phyloP scores from a whole-genome alignment of 495 filamentous ascomycete genomes.

The Hapsidospora chrysogenum region DNA sequence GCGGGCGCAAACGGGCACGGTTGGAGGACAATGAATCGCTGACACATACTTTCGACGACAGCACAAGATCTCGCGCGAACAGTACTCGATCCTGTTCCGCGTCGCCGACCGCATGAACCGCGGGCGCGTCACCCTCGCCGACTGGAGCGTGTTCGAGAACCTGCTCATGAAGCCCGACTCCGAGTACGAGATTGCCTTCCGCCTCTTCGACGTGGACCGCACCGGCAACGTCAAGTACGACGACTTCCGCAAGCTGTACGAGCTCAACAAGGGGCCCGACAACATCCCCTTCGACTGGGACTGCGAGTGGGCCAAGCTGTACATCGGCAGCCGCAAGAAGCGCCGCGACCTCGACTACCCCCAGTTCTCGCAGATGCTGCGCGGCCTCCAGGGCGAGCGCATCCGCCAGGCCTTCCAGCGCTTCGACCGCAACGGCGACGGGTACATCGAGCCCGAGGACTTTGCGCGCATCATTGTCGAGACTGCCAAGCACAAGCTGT shows the following conservation, averaged over 20 bases:
- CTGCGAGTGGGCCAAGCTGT: constrained; percentile 91
- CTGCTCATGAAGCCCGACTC: constrained; percentile 87
- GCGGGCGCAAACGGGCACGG: too few relatives aligned
- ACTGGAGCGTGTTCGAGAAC: constrained; percentile 89
- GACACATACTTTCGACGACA: too few relatives aligned
- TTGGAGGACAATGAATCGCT: too few relatives aligned
- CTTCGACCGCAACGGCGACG: constrained; percentile 86
- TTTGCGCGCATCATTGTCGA: constrained; percentile 92
- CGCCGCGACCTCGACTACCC: constrained; percentile 86
- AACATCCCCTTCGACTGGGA: constrained; percentile 94
- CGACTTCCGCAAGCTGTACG: constrained; percentile 64
- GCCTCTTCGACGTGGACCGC: constrained; percentile 76
- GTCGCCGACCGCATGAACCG: constrained; percentile 64
- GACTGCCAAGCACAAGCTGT: constrained; percentile 91
- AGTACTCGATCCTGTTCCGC: constrained; percentile 82
- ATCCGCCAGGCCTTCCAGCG: constrained; percentile 87
- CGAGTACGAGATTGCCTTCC: constrained; percentile 97
- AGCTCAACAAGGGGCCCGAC: constrained; percentile 60
- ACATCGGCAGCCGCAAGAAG: constrained; percentile 68
- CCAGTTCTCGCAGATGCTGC: constrained; percentile 96
- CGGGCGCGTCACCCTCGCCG: constrained; percentile 58
- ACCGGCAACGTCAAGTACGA: constrained; percentile 76
- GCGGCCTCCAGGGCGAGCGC: constrained; percentile 85
- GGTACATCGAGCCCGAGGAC: constrained; percentile 91
- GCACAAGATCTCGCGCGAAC: constrained; percentile 94